Percentiles rank a stretch among this genome's conserved stretches.
Conservation (phyloP, 169 alveolate species). For the Babesia bigemina region DNA sequence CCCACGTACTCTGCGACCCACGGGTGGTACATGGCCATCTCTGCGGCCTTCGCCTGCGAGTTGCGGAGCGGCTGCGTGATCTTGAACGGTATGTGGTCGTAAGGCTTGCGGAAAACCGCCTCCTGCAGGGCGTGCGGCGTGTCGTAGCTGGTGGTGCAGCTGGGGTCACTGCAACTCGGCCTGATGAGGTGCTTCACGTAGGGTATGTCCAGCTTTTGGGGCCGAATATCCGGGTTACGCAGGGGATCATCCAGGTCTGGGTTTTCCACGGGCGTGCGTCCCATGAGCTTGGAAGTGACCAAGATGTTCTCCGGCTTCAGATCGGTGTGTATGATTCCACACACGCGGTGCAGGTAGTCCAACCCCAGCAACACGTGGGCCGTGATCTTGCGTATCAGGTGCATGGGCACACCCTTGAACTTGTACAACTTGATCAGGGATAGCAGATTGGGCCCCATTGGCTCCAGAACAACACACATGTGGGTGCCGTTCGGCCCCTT, state of each 20-base stretch:
- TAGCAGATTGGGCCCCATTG: constrained; percentile 96
- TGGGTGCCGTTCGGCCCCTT: constrained; percentile 97
- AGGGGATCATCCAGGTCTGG: constrained; percentile 20
- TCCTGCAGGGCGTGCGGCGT: constrained; percentile 75
- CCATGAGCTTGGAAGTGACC: constrained; percentile 65
- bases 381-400: constrained; percentile 92
- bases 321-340: constrained; percentile 98
- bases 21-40: constrained; percentile 46
- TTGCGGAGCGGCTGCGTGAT: constrained; percentile 22
- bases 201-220: constrained; percentile 8
- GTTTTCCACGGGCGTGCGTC: neutral
- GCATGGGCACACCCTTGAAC: constrained; percentile 95
- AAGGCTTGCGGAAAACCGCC: constrained; percentile 68
- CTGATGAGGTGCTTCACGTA: constrained; percentile 69
- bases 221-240: neutral
- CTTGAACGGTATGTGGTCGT: constrained; percentile 64
- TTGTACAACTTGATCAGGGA: constrained; percentile 94
- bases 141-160: constrained; percentile 69
- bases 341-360: constrained; percentile 94
- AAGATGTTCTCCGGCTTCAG: constrained; percentile 98
- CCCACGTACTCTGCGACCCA: constrained; percentile 18
- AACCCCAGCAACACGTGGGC: constrained; percentile 96
- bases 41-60: constrained; percentile 1
- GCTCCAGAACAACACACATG: constrained; percentile 97
- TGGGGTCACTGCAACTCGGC: constrained; percentile 76